Base-by-base conservation (phyloP, 2,329 filamentous ascomycete genomes). In the Paecilomyces sp. region DNA sequence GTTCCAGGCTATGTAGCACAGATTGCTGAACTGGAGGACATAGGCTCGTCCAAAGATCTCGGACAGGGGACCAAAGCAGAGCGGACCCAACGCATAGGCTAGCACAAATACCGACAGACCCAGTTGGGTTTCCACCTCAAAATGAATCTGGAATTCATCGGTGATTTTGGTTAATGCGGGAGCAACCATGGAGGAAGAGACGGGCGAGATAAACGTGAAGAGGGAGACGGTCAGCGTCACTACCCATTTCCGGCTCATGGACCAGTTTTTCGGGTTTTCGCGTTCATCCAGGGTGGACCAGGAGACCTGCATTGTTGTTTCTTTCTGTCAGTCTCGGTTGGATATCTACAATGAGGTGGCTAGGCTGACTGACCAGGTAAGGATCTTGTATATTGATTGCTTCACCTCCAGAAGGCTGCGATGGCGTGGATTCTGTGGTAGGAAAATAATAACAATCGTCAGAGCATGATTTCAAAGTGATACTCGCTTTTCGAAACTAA, bases 141-240 rank as follows among this genome's bases (percentile, higher is more conserved):
- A 52, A 11, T 25, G n/a, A 5, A 84, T 81, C 61, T 77, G 61
- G 52, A 85, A 75, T 52, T 85, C 81, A 11, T 63, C 61, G 34
- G 77, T 74, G 55, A 86, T 83, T 7, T 72, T 68, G 12, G 67
- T 68, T 31, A 86, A 64, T 0, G 74, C 77, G 1, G 79, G 79
- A 0, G 78, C 74, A 1, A 79, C 61, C 76, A 85, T 85, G 57
- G 80, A 80, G 15, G 81, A 83, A 2, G 83, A 82, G 50, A 86
- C 81, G 0, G 84, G 83, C 12, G 82, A 82, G 60, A 85, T 80
- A 64, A 85, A 76, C 11, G 81, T 83, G 67, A 83, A 83, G 54
- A 74, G 69, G 0, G 82, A 77, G 33, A 83, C 71, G 61, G 83
- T 70, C 28, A 81, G 71, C 1, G 82, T 79, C 33, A 77, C 77